Evolutionary conservation across 2,329 filamentous ascomycete species (phyloP).

Genomic region (Zopfia rhizophila): DNA sequence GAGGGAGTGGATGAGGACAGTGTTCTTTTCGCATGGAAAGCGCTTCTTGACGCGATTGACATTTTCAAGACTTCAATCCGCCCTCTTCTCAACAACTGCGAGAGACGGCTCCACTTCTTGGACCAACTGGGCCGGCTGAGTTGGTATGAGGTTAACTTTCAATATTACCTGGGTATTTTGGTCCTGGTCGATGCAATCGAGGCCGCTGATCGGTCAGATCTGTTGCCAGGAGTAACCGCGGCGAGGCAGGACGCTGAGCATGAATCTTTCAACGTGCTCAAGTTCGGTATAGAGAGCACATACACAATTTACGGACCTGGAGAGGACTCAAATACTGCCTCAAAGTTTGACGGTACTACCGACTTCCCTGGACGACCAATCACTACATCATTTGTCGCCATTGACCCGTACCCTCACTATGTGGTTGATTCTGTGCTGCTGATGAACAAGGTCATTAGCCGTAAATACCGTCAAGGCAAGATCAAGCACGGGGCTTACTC

Average conservation of each 20-base stretch:
- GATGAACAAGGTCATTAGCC: constrained; percentile 9
- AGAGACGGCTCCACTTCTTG: constrained; percentile 14
- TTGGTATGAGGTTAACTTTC: constrained; percentile 13
- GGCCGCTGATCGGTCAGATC: constrained; percentile 15
- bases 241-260: constrained; percentile 16
- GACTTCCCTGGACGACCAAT: neutral
- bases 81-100: constrained; percentile 8
- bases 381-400: constrained; percentile 6
- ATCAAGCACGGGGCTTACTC: constrained; percentile 2
- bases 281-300: constrained; percentile 16
- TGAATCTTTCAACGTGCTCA: constrained; percentile 20
- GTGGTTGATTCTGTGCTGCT: constrained; percentile 8
- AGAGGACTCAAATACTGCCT: constrained; percentile 3
- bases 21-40: constrained; percentile 3
- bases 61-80: constrained; percentile 5
- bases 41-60: constrained; percentile 7
- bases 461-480: constrained; percentile 4
- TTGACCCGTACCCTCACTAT: constrained; percentile 8
- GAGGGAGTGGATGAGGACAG: constrained; percentile 20
- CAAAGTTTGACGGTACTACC: constrained; percentile 1
- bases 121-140: constrained; percentile 7
- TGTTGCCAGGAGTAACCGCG: constrained; percentile 9
- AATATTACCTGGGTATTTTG: constrained; percentile 21
- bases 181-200: constrained; percentile 18
- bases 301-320: constrained; percentile 8